Percentiles rank a stretch among this genome's conserved stretches.
phyloP scores from a whole-genome alignment of 2,329 filamentous ascomycete genomes.

The Fusarium gaditjirri region DNA sequence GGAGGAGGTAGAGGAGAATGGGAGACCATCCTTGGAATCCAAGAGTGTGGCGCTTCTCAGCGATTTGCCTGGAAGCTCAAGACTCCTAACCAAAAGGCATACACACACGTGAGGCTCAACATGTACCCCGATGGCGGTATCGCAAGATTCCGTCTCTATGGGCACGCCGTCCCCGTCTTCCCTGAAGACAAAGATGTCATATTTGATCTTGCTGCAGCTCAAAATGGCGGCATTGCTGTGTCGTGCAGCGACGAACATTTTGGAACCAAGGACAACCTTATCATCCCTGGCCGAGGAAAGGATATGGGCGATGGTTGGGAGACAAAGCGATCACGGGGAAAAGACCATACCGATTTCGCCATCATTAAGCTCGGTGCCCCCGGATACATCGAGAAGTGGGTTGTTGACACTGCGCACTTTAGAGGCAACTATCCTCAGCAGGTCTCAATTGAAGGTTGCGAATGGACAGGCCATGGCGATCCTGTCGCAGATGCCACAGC shows the following conservation, averaged over 20 bases:
- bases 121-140: constrained; percentile 91
- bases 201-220: constrained; percentile 80
- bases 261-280: constrained; percentile 80
- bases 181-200: constrained; percentile 71
- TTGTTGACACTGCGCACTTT: constrained; percentile 86
- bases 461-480: constrained; percentile 64
- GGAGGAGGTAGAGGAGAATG: constrained; percentile 69
- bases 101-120: constrained; percentile 82
- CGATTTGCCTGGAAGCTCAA: constrained; percentile 78
- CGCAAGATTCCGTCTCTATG: constrained; percentile 81
- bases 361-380: constrained; percentile 77
- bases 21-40: constrained; percentile 75
- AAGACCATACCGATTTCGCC: constrained; percentile 82
- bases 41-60: constrained; percentile 79
- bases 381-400: constrained; percentile 71
- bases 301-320: constrained; percentile 94
- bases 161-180: constrained; percentile 80
- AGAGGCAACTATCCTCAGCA: constrained; percentile 85
- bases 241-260: constrained; percentile 87
- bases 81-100: constrained; percentile 69
- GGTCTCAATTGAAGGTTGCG: constrained; percentile 72
- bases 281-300: constrained; percentile 80
- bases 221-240: constrained; percentile 81
- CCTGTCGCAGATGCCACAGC: constrained; percentile 65
- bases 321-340: constrained; percentile 77